phyloP scores from a whole-genome alignment of 257 asterid species.

The Przewalskia tangutica region DNA sequence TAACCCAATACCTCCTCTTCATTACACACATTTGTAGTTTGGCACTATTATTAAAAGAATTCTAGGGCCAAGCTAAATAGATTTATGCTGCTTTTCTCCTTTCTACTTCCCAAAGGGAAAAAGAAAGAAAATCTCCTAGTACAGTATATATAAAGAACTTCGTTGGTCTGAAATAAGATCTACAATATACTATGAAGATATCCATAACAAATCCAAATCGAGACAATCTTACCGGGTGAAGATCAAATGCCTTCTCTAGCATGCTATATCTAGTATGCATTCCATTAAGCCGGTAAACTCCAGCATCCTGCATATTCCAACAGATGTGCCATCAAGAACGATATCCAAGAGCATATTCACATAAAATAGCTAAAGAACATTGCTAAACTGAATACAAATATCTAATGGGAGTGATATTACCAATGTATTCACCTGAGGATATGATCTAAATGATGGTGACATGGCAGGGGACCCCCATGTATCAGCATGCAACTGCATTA shows the following conservation, averaged over 20 bases:
- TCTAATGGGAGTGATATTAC: neutral
- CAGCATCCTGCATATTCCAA: constrained; percentile 17
- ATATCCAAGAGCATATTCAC: neutral
- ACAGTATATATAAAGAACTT: neutral
- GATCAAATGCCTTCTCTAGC: constrained; percentile 16
- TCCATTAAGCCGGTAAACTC: neutral
- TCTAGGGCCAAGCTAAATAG: neutral
- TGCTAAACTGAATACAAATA: neutral
- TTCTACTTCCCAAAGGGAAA: neutral
- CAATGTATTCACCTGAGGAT: constrained; percentile 21
- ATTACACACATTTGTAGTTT: neutral
- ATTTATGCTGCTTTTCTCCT: neutral
- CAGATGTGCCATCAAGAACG: neutral
- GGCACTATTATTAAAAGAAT: neutral
- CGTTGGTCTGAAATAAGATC: neutral
- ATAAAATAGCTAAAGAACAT: neutral
- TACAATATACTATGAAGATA: neutral
- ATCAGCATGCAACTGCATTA: constrained; percentile 31
- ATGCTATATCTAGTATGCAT: constrained; percentile 10
- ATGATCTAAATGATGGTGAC: constrained; percentile 22
- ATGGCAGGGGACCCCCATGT: constrained; percentile 47
- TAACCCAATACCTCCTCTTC: neutral
- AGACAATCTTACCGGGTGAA: constrained; percentile 24
- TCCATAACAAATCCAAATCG: neutral
- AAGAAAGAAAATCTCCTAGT: neutral